These are phyloP conservation scores for Styphnolobium japonicum DNA, from an alignment of 306 rosid species.

Conservation along the genomic window DNA sequence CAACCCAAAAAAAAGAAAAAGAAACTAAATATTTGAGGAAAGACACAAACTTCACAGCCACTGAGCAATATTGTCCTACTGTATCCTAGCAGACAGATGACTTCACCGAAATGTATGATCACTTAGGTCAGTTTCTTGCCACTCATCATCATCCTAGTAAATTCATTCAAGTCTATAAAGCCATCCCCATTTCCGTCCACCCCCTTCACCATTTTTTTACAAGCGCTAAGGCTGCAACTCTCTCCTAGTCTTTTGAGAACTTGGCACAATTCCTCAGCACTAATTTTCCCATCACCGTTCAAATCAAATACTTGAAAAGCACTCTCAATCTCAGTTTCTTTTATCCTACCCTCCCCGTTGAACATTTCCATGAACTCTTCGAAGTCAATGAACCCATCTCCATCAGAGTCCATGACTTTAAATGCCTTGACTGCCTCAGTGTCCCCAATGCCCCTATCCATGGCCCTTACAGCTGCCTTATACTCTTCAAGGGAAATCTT, in stretches of 20 bases:
- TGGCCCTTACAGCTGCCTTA: slow-evolving; percentile 51
- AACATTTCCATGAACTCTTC: slow-evolving; percentile 65
- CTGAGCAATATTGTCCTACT: neutral
- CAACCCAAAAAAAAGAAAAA: neutral
- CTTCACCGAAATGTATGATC: neutral
- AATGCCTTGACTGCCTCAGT: slow-evolving; percentile 54
- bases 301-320: slow-evolving; percentile 72
- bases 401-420: slow-evolving; percentile 54
- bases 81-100: neutral
- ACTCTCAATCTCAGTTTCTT: slow-evolving; percentile 45
- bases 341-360: slow-evolving; percentile 36
- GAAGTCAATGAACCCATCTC: slow-evolving; percentile 68
- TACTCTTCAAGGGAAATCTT: slow-evolving; percentile 64
- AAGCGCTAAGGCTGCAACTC: slow-evolving; percentile 49
- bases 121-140: slow-evolving; percentile 36
- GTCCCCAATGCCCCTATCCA: slow-evolving; percentile 43
- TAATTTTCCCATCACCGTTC: slow-evolving; percentile 79
- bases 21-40: neutral
- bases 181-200: slow-evolving; percentile 81
- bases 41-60: neutral
- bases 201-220: slow-evolving; percentile 64
- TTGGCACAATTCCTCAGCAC: slow-evolving; percentile 65
- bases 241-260: slow-evolving; percentile 68
- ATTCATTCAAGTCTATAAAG: slow-evolving; percentile 63
- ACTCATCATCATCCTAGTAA: slow-evolving; percentile 61